Evolutionary conservation across 1,284 basidiomycete species (phyloP), one percentile per base, ranked within the genome.

Genomic region (Cutaneotrichosporon cyanovorans): DNA sequence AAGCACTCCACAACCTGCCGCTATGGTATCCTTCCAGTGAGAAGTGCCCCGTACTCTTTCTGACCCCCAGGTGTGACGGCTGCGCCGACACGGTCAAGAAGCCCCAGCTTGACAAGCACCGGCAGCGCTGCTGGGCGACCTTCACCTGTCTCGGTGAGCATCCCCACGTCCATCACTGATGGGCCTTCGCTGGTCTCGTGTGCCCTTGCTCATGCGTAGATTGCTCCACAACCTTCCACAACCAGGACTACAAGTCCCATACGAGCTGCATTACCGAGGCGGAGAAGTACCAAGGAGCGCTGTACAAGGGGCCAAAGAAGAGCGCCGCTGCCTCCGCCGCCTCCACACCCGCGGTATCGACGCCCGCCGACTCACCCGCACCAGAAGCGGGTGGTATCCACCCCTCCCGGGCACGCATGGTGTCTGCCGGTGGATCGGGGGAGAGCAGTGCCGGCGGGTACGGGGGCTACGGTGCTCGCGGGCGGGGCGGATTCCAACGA

Each of bases 71-170:
- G 60, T 79, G 78, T 57, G 77, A 79, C 56, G 75, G 75, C 32
- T 91, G 89, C 69, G 74, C 77, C 42, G 89, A 92, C 58, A 82
- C 86, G 8, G 81, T 92, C 32, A 93, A 90, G 72, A 93, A 93
- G 66, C 89, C 89, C 8, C 90, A 91, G 68, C 78, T 71, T 10
- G 73, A 82, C 58, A 69, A 73, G 58, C 71, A 74, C 55, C 56
- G 66, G n/a, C 56, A 62, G 37, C 60, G 69, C 45, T 75, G 74
- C 53, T 67, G 68, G 58, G 65, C 80, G 2, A 77, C 82, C 5
- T 87, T 89, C 62, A 87, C 86, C 57, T 92, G 88, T 66, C 82
- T 92, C 50, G 69, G 62, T 71, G 45, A 45, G 71, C 25, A 28
- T 28, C 25, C 12, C 25, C 25, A 12, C 25, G n/a, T 28, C 25